Conservation (phyloP, 139 green algal species). For the Edaphochlamys debaryana region DNA sequence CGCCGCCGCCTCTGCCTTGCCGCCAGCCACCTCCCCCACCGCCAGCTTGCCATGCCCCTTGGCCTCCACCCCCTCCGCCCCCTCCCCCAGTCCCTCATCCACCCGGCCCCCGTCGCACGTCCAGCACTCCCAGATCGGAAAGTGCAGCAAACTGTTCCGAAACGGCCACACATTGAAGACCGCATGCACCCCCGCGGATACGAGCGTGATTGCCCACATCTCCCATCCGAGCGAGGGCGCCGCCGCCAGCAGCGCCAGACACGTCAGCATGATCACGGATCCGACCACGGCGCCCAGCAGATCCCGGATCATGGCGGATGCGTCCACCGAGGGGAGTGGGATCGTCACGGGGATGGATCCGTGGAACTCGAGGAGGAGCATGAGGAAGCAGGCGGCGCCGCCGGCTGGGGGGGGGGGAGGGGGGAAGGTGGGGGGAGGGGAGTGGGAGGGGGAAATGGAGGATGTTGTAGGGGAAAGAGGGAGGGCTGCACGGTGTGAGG, state of each 20-base stretch:
- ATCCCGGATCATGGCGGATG: constrained; percentile 41
- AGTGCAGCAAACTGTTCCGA: background rate
- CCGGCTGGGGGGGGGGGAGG: constrained; percentile 28
- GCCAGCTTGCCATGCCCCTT: background rate
- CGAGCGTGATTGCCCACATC: constrained; percentile 56
- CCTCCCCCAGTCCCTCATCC: background rate
- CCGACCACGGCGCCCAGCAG: constrained; percentile 40
- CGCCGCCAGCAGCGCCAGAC: constrained; percentile 55
- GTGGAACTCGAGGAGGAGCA: constrained; percentile 42
- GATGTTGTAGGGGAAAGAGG: no score
- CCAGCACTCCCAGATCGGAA: constrained; percentile 10
- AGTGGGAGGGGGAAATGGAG: background rate
- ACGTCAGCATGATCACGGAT: constrained; percentile 40
- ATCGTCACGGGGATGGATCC: constrained; percentile 25
- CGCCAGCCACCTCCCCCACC: background rate
- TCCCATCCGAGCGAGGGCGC: constrained; percentile 49
- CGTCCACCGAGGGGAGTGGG: constrained; percentile 44
- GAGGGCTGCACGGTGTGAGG: no score
- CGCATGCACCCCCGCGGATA: constrained; percentile 43
- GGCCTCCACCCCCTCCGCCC: background rate
- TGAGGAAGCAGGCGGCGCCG: constrained; percentile 2
- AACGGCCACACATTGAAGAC: constrained; percentile 44
- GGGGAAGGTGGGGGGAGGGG: background rate
- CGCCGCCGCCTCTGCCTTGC: background rate
- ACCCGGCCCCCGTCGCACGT: constrained; percentile 6